Conservation (phyloP, 2,329 filamentous ascomycete genomes). For the Fulvia fulva region DNA sequence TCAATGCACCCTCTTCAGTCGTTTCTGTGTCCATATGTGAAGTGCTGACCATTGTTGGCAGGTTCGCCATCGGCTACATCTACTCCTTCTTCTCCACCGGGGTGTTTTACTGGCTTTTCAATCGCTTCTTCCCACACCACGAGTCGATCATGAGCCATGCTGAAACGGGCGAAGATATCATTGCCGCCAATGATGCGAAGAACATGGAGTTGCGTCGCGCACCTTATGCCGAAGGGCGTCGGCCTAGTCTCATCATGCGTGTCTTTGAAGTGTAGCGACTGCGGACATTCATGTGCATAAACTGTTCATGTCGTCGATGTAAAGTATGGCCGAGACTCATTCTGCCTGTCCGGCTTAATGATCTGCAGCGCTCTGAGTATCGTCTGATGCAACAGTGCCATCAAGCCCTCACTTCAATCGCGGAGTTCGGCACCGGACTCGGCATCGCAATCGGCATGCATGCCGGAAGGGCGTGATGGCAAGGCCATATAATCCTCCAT, state of each 20-base stretch:
- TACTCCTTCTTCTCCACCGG: constrained; percentile 36
- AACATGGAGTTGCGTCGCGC: constrained; percentile 23
- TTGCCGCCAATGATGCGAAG: constrained; percentile 34
- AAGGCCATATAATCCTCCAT: too few relatives aligned
- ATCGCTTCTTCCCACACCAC: constrained; percentile 50
- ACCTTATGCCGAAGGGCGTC: constrained; percentile 17
- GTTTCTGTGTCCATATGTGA: too few relatives aligned
- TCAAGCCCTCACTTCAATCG: not conserved
- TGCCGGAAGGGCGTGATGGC: not conserved
- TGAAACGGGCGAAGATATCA: constrained; percentile 57
- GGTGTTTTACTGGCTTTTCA: constrained; percentile 35
- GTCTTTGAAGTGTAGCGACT: constrained; percentile 22
- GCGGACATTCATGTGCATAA: not conserved
- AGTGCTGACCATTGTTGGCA: constrained; percentile 10
- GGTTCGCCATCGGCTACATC: constrained; percentile 35
- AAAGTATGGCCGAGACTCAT: not conserved
- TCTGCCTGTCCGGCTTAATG: not conserved
- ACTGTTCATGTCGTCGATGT: not conserved
- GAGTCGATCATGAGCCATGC: constrained; percentile 86
- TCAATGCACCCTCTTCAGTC: too few relatives aligned
- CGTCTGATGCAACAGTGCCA: too few relatives aligned
- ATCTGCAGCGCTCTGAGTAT: too few relatives aligned
- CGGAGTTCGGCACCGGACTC: not conserved
- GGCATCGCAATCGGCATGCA: not conserved
- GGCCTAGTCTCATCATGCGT: constrained; percentile 21